phyloP scores from a whole-genome alignment of 306 rosid genomes.

The Corylus americana region DNA sequence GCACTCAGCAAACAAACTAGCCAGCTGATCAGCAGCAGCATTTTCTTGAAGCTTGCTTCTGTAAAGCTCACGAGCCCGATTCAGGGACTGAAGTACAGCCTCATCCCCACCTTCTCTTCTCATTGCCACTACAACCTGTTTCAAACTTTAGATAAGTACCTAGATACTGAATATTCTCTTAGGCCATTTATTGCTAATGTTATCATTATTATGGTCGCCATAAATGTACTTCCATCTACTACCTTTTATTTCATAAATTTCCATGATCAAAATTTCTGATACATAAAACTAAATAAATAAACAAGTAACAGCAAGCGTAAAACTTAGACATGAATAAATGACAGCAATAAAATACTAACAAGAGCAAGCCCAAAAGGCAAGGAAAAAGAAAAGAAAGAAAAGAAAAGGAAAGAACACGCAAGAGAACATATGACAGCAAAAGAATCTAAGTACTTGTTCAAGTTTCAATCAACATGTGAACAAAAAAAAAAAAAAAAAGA shows the following conservation, averaged over 20 bases:
- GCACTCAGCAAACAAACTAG: constrained; percentile 94
- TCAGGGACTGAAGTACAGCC: constrained; percentile 72
- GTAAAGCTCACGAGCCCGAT: constrained; percentile 83
- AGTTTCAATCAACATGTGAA: no score
- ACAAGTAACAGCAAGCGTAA: background rate
- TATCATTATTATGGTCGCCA: background rate
- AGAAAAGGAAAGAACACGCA: background rate
- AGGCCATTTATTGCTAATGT: background rate
- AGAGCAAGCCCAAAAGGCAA: no score
- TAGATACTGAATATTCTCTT: constrained; percentile 7
- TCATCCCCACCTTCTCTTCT: constrained; percentile 84
- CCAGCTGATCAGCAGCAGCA: constrained; percentile 75
- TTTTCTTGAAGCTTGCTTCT: constrained; percentile 67
- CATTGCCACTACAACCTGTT: constrained; percentile 76
- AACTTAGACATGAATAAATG: no score
- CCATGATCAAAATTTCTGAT: background rate
- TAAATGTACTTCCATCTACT: background rate
- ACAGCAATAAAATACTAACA: no score
- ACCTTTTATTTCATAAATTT: background rate
- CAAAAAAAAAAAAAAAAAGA: no score
- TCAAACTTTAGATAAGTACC: constrained; percentile 25
- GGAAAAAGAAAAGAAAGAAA: no score
- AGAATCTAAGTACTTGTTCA: background rate
- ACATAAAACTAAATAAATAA: background rate
- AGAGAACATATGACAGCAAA: background rate